Evolutionary conservation across 306 rosid species (phyloP), one percentile per base, ranked within the genome.

Genomic region (Fagus crenata): DNA sequence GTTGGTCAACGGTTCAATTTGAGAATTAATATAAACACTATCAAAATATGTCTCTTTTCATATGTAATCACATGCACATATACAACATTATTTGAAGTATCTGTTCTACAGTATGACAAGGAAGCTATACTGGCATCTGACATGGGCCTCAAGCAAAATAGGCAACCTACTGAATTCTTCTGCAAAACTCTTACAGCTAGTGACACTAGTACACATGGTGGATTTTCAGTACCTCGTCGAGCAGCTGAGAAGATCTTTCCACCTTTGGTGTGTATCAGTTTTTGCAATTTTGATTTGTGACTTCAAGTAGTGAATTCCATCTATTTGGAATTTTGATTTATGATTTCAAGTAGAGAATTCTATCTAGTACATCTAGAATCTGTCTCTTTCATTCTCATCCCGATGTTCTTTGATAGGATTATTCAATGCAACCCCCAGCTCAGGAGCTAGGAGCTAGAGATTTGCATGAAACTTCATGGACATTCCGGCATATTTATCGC

Each of bases 201-300:
- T 78, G 99, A 95, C 82, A 95, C 99, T 14, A 95, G 97, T 75
- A 95, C 99, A 60, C 99, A 95, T 67, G 99, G 99, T 81, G 99
- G 99, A 81, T 95, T 95, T 80, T 95, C 99, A 49, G 99, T 95
- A 77, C 99, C 99, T 72, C 97, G 99, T 53, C 90, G 99, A 71
- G 97, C 99, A 72, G 99, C 99, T 67, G 99, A 95, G 86, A 95
- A 95, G 90, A 95, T 95, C 86, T 90, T 95, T 73, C 99, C 99
- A 17, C 86, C 97, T 78, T 82, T 95, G 85, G 97, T 95, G 81
- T 36, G 90, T 71, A 53, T 59, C 43, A 53, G 55, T 56, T 69
- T 61, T 70, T 70, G 42, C 17, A 49, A 18, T 49, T 46, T 59
- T 79, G 1, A 13, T 51, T 37, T 64, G 54, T 7, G 43, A 53